Evolutionary conservation across 1,139 yeast species (phyloP).

Genomic region (Pichia cactophila): DNA sequence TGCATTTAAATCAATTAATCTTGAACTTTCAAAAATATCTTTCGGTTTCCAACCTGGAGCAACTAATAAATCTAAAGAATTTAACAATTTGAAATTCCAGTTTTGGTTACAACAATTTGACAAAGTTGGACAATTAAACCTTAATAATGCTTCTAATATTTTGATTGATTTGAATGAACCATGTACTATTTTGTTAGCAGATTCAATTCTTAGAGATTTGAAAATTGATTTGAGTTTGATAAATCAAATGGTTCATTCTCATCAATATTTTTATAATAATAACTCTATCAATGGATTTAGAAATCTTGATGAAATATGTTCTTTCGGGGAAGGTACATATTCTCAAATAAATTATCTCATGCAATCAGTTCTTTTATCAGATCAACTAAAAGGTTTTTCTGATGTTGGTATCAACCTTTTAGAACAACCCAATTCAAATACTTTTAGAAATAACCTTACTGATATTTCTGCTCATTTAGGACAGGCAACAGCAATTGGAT

Average conservation of each 20-base stretch:
- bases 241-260: conserved; percentile 54
- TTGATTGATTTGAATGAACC: conserved; percentile 47
- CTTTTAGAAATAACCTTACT: conserved; percentile 39
- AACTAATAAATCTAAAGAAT: conserved; percentile 25
- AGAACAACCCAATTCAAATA: conserved; percentile 31
- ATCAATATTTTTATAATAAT: conserved; percentile 44
- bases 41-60: conserved; percentile 28
- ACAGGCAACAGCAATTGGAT: conserved; percentile 68
- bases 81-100: conserved; percentile 48
- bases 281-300: conserved; percentile 42
- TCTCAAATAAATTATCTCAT: conserved; percentile 67
- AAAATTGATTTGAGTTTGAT: conserved; percentile 49
- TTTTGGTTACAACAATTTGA: conserved; percentile 53
- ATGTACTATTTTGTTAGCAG: conserved; percentile 48
- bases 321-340: conserved; percentile 74
- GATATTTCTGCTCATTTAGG: conserved; percentile 79
- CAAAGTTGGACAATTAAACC: conserved; percentile 30
- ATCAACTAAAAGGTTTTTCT: conserved; percentile 37
- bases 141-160: conserved; percentile 28
- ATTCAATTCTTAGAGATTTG: conserved; percentile 41
- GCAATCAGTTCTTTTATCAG: conserved; percentile 56
- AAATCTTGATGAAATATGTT: conserved; percentile 52
- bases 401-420: conserved; percentile 48
- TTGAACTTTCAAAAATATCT: conserved; percentile 57
- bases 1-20: conserved; percentile 63